Evolutionary conservation across 2,329 filamentous ascomycete species (phyloP).

Genomic region (Fonsecaea pugnacius): DNA sequence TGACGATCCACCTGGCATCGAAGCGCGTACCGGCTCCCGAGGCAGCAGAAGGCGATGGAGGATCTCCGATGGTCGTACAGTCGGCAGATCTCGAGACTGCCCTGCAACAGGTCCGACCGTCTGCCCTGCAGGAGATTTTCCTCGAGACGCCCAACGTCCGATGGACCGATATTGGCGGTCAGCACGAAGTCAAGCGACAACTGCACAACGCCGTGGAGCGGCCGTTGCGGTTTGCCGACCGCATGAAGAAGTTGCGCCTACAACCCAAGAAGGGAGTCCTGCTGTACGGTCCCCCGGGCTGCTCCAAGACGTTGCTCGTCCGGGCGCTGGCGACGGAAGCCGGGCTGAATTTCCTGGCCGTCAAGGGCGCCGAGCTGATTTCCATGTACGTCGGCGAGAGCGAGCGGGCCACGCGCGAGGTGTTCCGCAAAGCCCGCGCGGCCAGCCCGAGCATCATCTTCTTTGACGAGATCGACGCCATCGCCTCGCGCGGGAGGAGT

Average conservation of each 20-base stretch:
- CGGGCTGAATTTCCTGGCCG: constrained; percentile 88
- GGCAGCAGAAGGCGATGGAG: not conserved
- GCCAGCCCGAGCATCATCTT: constrained; percentile 92
- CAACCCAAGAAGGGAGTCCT: constrained; percentile 79
- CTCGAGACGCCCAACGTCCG: constrained; percentile 82
- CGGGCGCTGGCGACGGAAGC: constrained; percentile 90
- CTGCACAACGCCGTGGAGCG: constrained; percentile 63
- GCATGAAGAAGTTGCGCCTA: constrained; percentile 56
- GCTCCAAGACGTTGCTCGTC: constrained; percentile 90
- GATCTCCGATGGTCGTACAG: constrained; percentile 30
- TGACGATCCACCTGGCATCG: constrained; percentile 45
- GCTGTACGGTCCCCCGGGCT: constrained; percentile 89
- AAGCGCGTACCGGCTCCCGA: constrained; percentile 9
- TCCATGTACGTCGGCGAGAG: constrained; percentile 98
- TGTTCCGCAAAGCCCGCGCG: constrained; percentile 83
- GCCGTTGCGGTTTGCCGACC: constrained; percentile 59
- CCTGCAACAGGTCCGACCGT: constrained; percentile 72
- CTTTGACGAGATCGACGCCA: constrained; percentile 94
- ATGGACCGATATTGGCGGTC: constrained; percentile 88
- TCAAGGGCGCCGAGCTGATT: constrained; percentile 90
- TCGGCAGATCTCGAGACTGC: constrained; percentile 67
- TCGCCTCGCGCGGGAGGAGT: constrained; percentile 64
- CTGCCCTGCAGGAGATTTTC: constrained; percentile 86
- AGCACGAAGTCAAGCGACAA: constrained; percentile 71
- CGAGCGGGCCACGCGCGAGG: constrained; percentile 79